Evolutionary conservation across 305 asterid species (phyloP).

Genomic region (Fraxinus floribunda): DNA sequence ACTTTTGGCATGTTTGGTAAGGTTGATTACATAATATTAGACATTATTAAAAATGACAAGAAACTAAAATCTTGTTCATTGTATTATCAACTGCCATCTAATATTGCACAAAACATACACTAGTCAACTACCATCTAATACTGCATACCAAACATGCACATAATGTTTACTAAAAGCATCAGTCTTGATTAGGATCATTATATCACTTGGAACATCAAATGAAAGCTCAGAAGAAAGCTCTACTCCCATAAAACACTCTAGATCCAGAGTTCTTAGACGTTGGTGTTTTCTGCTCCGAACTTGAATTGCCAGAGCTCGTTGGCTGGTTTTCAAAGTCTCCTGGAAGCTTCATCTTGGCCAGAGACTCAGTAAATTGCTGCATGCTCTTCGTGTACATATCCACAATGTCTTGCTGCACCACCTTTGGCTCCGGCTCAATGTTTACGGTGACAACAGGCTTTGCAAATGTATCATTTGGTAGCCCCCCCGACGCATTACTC

Average conservation of each 20-base stretch:
- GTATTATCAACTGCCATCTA: background rate
- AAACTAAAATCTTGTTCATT: background rate
- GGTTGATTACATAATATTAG: background rate
- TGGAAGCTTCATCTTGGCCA: slow-evolving; percentile 60
- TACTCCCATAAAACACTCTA: slow-evolving; percentile 51
- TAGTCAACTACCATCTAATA: background rate
- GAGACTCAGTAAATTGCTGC: slow-evolving; percentile 60
- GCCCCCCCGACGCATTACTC: slow-evolving; percentile 31
- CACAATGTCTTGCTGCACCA: slow-evolving; percentile 59
- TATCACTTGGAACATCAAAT: background rate
- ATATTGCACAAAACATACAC: background rate
- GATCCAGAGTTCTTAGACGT: slow-evolving; percentile 41
- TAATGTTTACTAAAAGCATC: slow-evolving; percentile 36
- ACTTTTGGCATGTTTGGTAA: background rate
- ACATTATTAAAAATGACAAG: background rate
- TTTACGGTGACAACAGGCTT: slow-evolving; percentile 37
- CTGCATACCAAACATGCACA: background rate
- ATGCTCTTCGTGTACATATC: slow-evolving; percentile 62
- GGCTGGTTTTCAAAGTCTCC: slow-evolving; percentile 41
- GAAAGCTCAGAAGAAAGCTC: slow-evolving; percentile 55
- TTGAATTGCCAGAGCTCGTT: slow-evolving; percentile 42
- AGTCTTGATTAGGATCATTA: background rate
- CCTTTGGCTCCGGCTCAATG: slow-evolving; percentile 36
- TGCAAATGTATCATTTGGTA: slow-evolving; percentile 12
- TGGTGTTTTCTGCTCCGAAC: slow-evolving; percentile 39